Evolutionary conservation across 176 grass and related monocot genomes (phyloP).

Genomic region (Zoysia japonica): DNA sequence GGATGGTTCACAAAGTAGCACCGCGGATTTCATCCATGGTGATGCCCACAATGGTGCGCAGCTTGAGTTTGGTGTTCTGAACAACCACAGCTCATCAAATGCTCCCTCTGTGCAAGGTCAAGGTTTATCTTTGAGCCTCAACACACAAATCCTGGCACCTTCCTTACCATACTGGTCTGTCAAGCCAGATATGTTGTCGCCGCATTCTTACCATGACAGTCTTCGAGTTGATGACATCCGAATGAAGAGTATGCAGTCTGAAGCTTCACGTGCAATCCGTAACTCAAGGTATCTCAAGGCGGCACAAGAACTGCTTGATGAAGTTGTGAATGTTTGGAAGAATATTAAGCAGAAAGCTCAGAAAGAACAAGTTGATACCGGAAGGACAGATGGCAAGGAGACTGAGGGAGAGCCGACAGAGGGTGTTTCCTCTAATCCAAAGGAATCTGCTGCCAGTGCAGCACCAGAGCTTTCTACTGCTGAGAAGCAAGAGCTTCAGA

Average conservation of each 20-base stretch:
- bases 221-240: conserved; percentile 51
- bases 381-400: conserved; percentile 59
- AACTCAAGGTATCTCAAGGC: conserved; percentile 88
- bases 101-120: conserved; percentile 53
- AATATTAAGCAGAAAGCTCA: conserved; percentile 78
- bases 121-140: conserved; percentile 83
- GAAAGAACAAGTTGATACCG: conserved; percentile 49
- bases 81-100: conserved; percentile 52
- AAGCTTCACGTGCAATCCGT: conserved; percentile 53
- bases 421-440: conserved; percentile 52
- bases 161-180: conserved; percentile 76
- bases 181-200: conserved; percentile 54
- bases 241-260: conserved; percentile 63
- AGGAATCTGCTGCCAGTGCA: conserved; percentile 52
- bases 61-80: conserved; percentile 73
- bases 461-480: conserved; percentile 73
- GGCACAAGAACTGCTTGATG: conserved; percentile 83
- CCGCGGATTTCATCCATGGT: conserved; percentile 45
- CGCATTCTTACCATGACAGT: conserved; percentile 60
- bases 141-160: conserved; percentile 69
- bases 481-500: conserved; percentile 98
- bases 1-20: conserved; percentile 42
- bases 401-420: conserved; percentile 65
- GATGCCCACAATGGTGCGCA: conserved; percentile 50
- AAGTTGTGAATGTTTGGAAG: conserved; percentile 84